These are phyloP conservation scores for Rhodotorula taiwanensis DNA, from an alignment of 768 basidiomycete species.

Conservation along the genomic window DNA sequence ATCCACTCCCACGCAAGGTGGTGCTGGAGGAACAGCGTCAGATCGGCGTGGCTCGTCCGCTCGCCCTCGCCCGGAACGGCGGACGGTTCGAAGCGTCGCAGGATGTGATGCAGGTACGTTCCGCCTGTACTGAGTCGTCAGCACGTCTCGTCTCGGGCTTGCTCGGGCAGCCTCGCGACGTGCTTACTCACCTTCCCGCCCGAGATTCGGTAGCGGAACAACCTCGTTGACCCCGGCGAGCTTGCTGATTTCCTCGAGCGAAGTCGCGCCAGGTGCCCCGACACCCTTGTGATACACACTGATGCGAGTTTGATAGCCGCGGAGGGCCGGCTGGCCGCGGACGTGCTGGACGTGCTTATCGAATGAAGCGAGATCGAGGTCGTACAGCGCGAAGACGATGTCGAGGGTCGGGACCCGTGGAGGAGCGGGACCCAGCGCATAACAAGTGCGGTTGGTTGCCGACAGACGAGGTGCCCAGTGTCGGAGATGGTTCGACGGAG, in stretches of 20 bases:
- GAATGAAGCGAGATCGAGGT: neutral
- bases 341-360: constrained; percentile 2
- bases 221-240: constrained; percentile 16
- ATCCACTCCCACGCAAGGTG: constrained; percentile 15
- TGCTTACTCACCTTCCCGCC: constrained; percentile 20
- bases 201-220: constrained; percentile 1
- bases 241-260: neutral
- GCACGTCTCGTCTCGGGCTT: neutral
- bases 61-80: neutral
- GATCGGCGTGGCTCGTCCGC: neutral
- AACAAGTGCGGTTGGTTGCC: neutral
- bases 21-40: constrained; percentile 20
- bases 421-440: neutral
- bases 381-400: constrained; percentile 9
- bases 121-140: neutral
- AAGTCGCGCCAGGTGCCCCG: neutral
- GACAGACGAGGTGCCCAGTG: constrained; percentile 1
- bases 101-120: constrained; percentile 18
- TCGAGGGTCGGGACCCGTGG: constrained; percentile 8
- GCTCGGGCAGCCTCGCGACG: neutral
- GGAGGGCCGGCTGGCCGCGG: neutral
- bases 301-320: neutral
- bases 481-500: neutral
- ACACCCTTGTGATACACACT: constrained; percentile 8
- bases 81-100: neutral